Conservation (phyloP, 1,284 basidiomycete species). For the Ustilago curta region DNA sequence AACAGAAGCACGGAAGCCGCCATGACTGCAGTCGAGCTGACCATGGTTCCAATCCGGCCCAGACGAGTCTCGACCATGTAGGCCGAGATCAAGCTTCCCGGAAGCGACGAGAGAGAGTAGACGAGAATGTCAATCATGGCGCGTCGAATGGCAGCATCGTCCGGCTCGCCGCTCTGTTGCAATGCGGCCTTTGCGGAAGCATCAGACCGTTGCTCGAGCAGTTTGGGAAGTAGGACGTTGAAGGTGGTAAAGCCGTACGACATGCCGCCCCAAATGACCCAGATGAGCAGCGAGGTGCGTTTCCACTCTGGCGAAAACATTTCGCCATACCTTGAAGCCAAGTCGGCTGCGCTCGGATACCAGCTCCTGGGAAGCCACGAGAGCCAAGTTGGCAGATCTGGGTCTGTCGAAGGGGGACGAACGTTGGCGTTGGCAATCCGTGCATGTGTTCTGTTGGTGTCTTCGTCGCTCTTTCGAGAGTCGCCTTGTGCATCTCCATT, state of each 20-base stretch:
- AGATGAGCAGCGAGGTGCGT: conserved; percentile 78
- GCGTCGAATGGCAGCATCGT: conserved; percentile 31
- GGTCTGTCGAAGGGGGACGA: neutral
- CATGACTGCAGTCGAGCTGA: conserved; percentile 52
- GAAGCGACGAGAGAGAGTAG: conserved; percentile 61
- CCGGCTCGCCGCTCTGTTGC: conserved; percentile 12
- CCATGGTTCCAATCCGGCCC: conserved; percentile 79
- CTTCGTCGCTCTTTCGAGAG: conserved; percentile 14
- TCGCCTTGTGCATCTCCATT: neutral
- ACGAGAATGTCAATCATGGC: conserved; percentile 56
- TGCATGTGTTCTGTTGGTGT: conserved; percentile 4
- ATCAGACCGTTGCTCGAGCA: conserved; percentile 72
- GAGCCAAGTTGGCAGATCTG: conserved; percentile 29
- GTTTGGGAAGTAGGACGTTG: conserved; percentile 92
- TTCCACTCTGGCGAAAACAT: conserved; percentile 86
- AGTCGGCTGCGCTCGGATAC: conserved; percentile 38
- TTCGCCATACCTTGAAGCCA: conserved; percentile 76
- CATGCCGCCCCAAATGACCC: conserved; percentile 64
- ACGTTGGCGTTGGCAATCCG: conserved; percentile 8
- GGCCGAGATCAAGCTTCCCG: conserved; percentile 79
- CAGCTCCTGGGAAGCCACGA: conserved; percentile 40
- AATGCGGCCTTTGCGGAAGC: neutral
- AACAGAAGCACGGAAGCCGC: conserved; percentile 54
- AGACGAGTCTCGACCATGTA: conserved; percentile 84
- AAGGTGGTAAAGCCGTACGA: conserved; percentile 88